A percentile compares a stretch with the other conserved stretches of the same genome.
These are phyloP conservation scores for Daldinia caldariorum DNA, from an alignment of 495 filamentous ascomycete genomes.

Conservation along the genomic window DNA sequence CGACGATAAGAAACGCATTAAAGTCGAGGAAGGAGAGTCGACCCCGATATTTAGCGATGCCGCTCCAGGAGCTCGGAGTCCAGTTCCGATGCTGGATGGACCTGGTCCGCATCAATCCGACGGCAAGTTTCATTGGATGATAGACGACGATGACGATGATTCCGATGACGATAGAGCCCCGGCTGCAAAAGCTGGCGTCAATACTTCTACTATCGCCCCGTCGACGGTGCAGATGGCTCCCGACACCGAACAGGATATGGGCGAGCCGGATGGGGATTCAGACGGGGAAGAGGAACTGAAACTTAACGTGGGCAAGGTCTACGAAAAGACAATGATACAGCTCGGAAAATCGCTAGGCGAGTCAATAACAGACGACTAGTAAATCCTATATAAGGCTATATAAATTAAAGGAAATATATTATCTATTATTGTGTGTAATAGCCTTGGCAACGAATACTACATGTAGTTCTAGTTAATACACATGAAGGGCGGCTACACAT, in stretches of 20 bases:
- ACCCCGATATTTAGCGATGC: slow-evolving; percentile 46
- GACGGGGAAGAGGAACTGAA: slow-evolving; percentile 55
- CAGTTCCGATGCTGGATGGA: slow-evolving; percentile 1
- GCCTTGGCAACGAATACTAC: not conserved
- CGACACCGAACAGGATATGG: slow-evolving; percentile 26
- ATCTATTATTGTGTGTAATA: too few species aligned
- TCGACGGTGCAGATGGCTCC: slow-evolving; percentile 11
- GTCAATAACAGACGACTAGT: slow-evolving; percentile 28
- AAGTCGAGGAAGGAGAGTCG: slow-evolving; percentile 49
- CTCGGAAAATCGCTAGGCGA: slow-evolving; percentile 68
- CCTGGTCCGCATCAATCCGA: not conserved
- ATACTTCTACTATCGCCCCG: not conserved
- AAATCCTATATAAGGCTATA: not conserved
- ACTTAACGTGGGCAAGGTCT: slow-evolving; percentile 78
- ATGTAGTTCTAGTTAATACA: not conserved
- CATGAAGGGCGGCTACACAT: not conserved
- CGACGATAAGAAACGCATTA: slow-evolving; percentile 44
- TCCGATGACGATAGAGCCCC: slow-evolving; percentile 25
- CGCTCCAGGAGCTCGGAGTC: slow-evolving; percentile 41
- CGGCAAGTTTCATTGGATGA: slow-evolving; percentile 45
- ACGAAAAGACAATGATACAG: slow-evolving; percentile 78
- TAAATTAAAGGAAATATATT: too few species aligned
- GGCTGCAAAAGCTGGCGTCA: not conserved
- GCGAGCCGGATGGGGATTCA: slow-evolving; percentile 24
- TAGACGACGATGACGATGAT: slow-evolving; percentile 44